Conservation (phyloP, 345 rosid species). For the Salix suchowensis region DNA sequence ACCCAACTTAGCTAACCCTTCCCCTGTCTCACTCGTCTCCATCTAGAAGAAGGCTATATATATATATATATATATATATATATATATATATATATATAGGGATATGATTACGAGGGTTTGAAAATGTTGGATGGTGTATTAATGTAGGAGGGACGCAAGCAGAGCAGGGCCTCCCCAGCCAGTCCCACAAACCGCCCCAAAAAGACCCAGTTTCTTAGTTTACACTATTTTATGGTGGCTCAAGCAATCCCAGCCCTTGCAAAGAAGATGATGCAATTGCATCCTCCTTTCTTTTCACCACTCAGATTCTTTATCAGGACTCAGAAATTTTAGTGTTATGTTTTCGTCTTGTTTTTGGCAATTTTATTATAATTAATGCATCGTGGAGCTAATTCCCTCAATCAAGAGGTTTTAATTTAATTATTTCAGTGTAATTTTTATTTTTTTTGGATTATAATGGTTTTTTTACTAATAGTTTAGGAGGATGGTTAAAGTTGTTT, state of each 20-base stretch:
- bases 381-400: no score
- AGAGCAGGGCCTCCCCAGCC: background rate
- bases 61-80: background rate
- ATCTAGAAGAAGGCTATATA: background rate
- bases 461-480: no score
- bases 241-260: constrained; percentile 19
- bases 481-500: fast-evolving
- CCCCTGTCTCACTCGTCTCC: background rate
- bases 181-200: constrained; percentile 27
- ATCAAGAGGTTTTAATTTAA: no score
- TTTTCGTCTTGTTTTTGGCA: background rate
- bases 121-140: background rate
- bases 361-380: no score
- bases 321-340: no score
- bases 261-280: background rate
- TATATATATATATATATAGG: background rate
- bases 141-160: constrained; percentile 11
- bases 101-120: constrained; percentile 3
- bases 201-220: constrained; percentile 18
- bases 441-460: no score
- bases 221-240: constrained; percentile 21
- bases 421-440: no score
- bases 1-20: background rate
- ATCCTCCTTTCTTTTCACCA: background rate
- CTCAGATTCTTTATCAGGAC: background rate